Conservation (phyloP, 2,329 filamentous ascomycete species). For the Metarhizium brunneum region DNA sequence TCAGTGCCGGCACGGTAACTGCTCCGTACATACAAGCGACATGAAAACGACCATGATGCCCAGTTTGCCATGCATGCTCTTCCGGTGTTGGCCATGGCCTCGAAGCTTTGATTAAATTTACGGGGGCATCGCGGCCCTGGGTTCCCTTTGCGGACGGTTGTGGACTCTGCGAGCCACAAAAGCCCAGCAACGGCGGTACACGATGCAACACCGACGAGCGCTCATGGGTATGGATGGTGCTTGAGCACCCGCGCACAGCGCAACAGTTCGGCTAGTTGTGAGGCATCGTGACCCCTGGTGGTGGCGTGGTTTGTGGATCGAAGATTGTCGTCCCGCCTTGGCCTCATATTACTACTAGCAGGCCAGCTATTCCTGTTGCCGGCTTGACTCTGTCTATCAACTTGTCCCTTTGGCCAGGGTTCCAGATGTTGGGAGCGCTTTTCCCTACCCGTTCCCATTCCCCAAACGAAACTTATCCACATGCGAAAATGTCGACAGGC, state of each 20-base stretch:
- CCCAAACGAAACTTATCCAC: background rate
- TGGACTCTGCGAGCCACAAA: background rate
- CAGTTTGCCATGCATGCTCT: background rate
- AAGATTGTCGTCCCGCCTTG: background rate
- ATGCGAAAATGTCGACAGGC: background rate
- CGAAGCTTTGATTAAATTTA: constrained; percentile 4
- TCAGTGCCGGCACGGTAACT: too few species aligned
- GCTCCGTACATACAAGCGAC: too few species aligned
- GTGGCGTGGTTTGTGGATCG: background rate
- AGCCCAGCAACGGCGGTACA: background rate
- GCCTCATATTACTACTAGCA: background rate
- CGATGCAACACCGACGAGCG: background rate
- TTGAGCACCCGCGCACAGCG: too few species aligned
- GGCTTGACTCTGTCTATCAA: too few species aligned
- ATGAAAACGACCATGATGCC: background rate
- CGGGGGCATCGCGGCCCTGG: constrained; percentile 1
- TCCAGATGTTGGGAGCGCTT: background rate
- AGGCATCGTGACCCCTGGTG: background rate
- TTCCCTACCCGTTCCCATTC: constrained; percentile 4
- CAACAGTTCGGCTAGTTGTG: too few species aligned
- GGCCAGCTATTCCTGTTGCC: too few species aligned
- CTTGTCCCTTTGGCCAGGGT: background rate
- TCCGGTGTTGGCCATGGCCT: background rate
- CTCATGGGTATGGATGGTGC: too few species aligned
- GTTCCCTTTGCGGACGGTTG: constrained; percentile 4